These are phyloP conservation scores for Ophiosphaerella herpotricha DNA, from an alignment of 2,329 filamentous ascomycete species.

Conservation along the genomic window DNA sequence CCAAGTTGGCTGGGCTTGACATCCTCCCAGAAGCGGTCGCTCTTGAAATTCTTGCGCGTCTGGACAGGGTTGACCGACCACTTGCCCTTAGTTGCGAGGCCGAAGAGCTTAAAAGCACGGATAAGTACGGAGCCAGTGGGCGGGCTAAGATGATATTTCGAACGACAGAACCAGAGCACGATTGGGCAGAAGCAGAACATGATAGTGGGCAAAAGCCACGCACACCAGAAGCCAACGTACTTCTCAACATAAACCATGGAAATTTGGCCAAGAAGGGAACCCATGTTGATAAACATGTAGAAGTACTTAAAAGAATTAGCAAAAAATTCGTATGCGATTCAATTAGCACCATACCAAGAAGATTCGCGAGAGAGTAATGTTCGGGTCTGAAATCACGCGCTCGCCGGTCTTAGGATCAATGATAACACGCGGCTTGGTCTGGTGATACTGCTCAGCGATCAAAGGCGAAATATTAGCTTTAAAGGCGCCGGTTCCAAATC, in stretches of 20 bases:
- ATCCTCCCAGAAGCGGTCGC: slow-evolving; percentile 66
- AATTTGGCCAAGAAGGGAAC: slow-evolving; percentile 70
- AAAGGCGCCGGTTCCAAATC: slow-evolving; percentile 54
- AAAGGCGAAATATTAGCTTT: slow-evolving; percentile 62
- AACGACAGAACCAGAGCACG: slow-evolving; percentile 63
- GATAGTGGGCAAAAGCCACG: slow-evolving; percentile 69
- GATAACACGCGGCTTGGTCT: slow-evolving; percentile 62
- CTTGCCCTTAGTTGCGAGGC: slow-evolving; percentile 65
- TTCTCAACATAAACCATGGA: slow-evolving; percentile 77
- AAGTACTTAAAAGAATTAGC: slow-evolving; percentile 5
- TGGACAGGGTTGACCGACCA: slow-evolving; percentile 65
- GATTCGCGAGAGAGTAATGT: slow-evolving; percentile 69
- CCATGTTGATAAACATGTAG: slow-evolving; percentile 62
- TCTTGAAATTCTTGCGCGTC: slow-evolving; percentile 63
- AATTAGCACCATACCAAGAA: slow-evolving; percentile 39
- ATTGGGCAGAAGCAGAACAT: slow-evolving; percentile 67
- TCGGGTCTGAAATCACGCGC: slow-evolving; percentile 72
- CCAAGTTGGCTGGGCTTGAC: slow-evolving; percentile 70
- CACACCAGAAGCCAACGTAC: slow-evolving; percentile 75
- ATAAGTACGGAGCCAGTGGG: slow-evolving; percentile 74
- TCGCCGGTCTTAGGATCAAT: slow-evolving; percentile 60
- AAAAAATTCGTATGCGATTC: neutral
- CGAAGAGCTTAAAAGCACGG: slow-evolving; percentile 67
- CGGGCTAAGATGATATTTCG: slow-evolving; percentile 65
- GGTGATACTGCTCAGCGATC: slow-evolving; percentile 71